Evolutionary conservation across 2,329 filamentous ascomycete species (phyloP).

Genomic region (Dendrostoma leiphaemia): DNA sequence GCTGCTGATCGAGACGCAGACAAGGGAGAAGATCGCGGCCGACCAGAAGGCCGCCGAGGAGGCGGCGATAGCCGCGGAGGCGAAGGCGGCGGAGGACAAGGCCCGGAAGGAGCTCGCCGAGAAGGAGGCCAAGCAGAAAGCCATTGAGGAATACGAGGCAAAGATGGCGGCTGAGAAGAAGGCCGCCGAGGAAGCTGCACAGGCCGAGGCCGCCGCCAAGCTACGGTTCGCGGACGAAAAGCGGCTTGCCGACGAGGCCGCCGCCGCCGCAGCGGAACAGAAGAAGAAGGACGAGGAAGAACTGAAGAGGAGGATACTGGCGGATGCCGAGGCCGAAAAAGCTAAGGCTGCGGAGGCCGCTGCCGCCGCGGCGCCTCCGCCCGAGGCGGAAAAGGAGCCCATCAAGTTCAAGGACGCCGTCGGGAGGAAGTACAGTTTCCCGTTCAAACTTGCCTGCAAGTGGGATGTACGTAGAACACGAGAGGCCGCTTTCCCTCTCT

Average conservation of each 20-base stretch:
- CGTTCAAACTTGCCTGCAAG: constrained; percentile 79
- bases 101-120: constrained; percentile 46
- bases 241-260: constrained; percentile 24
- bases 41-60: constrained; percentile 46
- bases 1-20: constrained; percentile 47
- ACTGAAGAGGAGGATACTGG: constrained; percentile 36
- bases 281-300: constrained; percentile 41
- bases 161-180: constrained; percentile 32
- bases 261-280: constrained; percentile 24
- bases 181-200: constrained; percentile 31
- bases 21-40: constrained; percentile 43
- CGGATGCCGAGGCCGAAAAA: constrained; percentile 35
- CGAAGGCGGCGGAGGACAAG: constrained; percentile 33
- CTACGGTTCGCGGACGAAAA: constrained; percentile 28
- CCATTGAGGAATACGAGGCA: constrained; percentile 19
- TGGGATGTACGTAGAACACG: constrained; percentile 69
- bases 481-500: not conserved
- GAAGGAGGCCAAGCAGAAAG: constrained; percentile 25
- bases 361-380: constrained; percentile 49
- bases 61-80: constrained; percentile 36
- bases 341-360: constrained; percentile 34
- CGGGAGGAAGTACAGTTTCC: constrained; percentile 88
- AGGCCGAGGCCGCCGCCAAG: constrained; percentile 29
- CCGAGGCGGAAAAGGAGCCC: constrained; percentile 65
- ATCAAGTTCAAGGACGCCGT: constrained; percentile 92